phyloP scores from a whole-genome alignment of 345 rosid genomes.

The Pugionium cornutum region DNA sequence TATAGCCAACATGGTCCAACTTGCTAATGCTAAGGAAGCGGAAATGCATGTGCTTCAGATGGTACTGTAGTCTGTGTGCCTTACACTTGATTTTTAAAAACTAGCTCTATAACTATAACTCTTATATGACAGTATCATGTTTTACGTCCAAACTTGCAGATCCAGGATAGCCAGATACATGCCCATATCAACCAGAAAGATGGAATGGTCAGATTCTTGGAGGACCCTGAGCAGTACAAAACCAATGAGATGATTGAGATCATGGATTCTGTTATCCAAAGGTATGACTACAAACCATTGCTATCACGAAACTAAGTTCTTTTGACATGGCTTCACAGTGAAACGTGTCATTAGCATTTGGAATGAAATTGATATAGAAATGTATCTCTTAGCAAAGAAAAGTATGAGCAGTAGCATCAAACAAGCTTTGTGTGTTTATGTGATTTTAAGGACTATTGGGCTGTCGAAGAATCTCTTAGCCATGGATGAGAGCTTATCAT shows the following conservation, averaged over 20 bases:
- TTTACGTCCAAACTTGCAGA: constrained; percentile 47
- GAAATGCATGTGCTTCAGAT: constrained; percentile 99
- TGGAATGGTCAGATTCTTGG: constrained; percentile 98
- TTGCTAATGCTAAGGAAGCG: constrained; percentile 79
- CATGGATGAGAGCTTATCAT: constrained; percentile 78
- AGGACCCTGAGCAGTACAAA: constrained; percentile 98
- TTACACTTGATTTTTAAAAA: constrained; percentile 12
- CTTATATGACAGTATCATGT: background rate
- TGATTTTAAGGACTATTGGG: constrained; percentile 63
- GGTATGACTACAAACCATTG: constrained; percentile 45
- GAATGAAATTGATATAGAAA: constrained; percentile 6
- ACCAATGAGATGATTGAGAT: constrained; percentile 79
- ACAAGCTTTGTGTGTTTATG: constrained; percentile 1
- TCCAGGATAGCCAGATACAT: constrained; percentile 95
- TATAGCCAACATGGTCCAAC: constrained; percentile 80
- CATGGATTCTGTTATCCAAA: constrained; percentile 81
- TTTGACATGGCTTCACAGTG: no score
- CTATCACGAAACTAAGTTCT: constrained; percentile 13
- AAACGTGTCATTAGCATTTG: background rate
- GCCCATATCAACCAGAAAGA: constrained; percentile 98
- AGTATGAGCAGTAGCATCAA: constrained; percentile 5
- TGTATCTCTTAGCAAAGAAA: background rate
- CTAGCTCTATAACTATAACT: constrained; percentile 11
- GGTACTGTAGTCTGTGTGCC: constrained; percentile 46
- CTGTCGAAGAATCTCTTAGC: constrained; percentile 78